Evolutionary conservation across 768 basidiomycete species (phyloP), one percentile per base, ranked within the genome.

Genomic region (Pholiota molesta): DNA sequence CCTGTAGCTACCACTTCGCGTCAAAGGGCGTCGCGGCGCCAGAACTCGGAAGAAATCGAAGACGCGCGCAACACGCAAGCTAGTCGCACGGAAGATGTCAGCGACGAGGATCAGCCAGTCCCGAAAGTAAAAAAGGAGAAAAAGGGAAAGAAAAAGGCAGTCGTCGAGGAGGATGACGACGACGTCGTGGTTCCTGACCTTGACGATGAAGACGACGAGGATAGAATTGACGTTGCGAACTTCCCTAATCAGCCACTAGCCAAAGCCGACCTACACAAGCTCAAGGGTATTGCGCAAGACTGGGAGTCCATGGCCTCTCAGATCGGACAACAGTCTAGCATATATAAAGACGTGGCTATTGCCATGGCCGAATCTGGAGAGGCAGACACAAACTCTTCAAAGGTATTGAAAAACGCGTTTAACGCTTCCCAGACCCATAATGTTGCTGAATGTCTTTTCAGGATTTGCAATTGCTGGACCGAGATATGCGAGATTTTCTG

Each of bases 231-330:
- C 62, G 81, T 87, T 28, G 75, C 80, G 37, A 81, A 84, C 69
- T 87, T 93, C 63, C 74, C 68, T 6, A 83, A 92, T 72, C 89
- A 91, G 62, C 90, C 92, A 17, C 73, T 94, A 55, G 77, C 80
- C 57, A 82, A 74, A 66, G 75, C 76, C 10, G 85, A 90, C 51
- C 75, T 78, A 33, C 62, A 70, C 31, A 88, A 82, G 69, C 71
- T 92, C 31, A 75, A 78, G 9, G 87, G 88, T 13, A 76, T 91
- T 47, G 73, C 85, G 0, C 71, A 77, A 1, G 90, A 92, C 72
- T 92, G 91, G 91, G 70, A 79, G 21, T 72, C 74, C 63, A 79
- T 90, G 68, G 76, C 79, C 63, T 76, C 74, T n/a, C 77, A 78
- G 49, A 81, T 44, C 79, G 83, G 66, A 57, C 70, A 62, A 75